These are phyloP conservation scores for Leucocoprinus birnbaumii DNA, from an alignment of 768 basidiomycete species.

Conservation along the genomic window DNA sequence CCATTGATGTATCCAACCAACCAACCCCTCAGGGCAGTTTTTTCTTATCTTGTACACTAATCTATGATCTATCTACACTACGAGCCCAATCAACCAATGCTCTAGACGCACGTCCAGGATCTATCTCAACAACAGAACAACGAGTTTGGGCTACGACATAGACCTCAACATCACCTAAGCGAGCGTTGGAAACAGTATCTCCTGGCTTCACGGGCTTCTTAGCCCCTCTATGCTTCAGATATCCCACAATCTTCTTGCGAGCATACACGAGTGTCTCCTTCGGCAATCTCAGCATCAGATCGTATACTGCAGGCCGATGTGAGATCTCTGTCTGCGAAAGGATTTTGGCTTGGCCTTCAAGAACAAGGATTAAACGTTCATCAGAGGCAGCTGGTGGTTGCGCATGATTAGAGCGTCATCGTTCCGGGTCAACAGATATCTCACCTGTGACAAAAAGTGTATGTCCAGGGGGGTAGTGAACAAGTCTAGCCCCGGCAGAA, in stretches of 20 bases:
- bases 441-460: background rate
- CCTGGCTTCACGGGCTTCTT: background rate
- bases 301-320: background rate
- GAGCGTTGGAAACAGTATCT: background rate
- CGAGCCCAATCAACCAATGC: constrained; percentile 2
- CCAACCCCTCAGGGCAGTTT: no score
- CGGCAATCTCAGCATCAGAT: constrained; percentile 4
- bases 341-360: background rate
- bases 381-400: background rate
- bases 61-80: background rate
- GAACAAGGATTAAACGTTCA: background rate
- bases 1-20: no score
- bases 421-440: background rate
- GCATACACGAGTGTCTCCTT: background rate
- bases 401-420: background rate
- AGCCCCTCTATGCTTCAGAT: background rate
- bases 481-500: background rate
- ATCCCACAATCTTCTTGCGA: background rate
- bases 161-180: background rate
- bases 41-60: no score
- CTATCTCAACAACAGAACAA: constrained; percentile 3
- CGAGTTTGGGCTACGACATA: background rate
- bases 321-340: background rate
- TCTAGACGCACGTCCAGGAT: background rate
- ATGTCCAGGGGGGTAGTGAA: constrained; percentile 6